A percentile compares a stretch with the other conserved stretches of the same genome.
Conservation (phyloP, 331 rosid species). For the Rosa hybrid region DNA sequence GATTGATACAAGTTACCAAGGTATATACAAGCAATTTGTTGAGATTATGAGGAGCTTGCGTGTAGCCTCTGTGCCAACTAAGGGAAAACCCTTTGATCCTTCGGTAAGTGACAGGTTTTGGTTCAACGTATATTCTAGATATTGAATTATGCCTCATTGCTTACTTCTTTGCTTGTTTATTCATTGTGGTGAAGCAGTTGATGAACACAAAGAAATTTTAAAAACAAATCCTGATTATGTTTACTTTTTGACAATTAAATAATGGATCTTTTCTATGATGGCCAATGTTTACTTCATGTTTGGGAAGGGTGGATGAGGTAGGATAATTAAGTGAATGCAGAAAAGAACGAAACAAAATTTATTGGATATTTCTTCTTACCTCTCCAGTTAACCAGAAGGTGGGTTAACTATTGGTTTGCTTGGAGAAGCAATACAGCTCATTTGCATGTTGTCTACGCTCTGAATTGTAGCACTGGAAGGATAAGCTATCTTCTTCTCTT, state of each 20-base stretch:
- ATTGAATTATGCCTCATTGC: not conserved
- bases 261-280: not conserved
- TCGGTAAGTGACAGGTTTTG: constrained; percentile 50
- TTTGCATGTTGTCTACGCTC: not conserved
- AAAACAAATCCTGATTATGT: not conserved
- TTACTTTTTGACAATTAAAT: not conserved
- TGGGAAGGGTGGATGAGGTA: not conserved
- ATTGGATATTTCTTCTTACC: not conserved
- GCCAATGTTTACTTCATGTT: no score
- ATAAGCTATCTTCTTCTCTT: not conserved
- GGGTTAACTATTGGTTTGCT: not conserved
- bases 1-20: constrained; percentile 86
- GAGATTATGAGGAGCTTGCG: constrained; percentile 73
- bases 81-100: constrained; percentile 92
- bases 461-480: not conserved
- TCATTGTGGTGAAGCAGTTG: not conserved
- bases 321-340: not conserved
- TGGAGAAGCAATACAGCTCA: not conserved
- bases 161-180: constrained; percentile 2
- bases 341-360: not conserved
- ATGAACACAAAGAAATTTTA: not conserved
- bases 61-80: constrained; percentile 69
- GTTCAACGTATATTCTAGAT: not conserved
- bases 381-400: not conserved
- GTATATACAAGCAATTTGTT: constrained; percentile 91